These are phyloP conservation scores for Polyporus tsugae DNA, from an alignment of 1,284 basidiomycete species.

Conservation along the genomic window DNA sequence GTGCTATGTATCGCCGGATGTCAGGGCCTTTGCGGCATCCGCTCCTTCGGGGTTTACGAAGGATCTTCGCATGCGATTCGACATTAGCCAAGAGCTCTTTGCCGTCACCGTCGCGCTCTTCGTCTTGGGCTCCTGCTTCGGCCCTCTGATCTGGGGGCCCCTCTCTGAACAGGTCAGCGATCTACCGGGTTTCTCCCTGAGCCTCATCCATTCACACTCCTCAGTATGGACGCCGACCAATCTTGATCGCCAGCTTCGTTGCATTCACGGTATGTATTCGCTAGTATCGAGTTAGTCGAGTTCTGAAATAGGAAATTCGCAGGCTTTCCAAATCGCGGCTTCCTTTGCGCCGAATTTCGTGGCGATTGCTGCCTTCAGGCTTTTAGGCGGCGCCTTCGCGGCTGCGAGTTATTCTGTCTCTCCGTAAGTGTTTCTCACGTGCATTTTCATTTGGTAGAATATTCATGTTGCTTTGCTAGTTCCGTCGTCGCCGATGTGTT, in stretches of 20 bases:
- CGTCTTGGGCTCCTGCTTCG: slow-evolving; percentile 64
- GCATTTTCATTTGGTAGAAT: too few species aligned
- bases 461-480: background rate
- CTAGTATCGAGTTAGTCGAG: background rate
- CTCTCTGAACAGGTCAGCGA: slow-evolving; percentile 50
- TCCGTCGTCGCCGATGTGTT: slow-evolving; percentile 20
- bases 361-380: slow-evolving; percentile 63
- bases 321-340: slow-evolving; percentile 57
- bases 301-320: background rate
- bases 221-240: slow-evolving; percentile 46
- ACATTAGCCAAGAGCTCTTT: slow-evolving; percentile 61
- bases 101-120: slow-evolving; percentile 61
- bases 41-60: slow-evolving; percentile 60
- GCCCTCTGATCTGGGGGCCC: slow-evolving; percentile 56
- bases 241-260: slow-evolving; percentile 58
- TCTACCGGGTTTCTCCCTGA: background rate
- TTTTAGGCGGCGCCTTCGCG: slow-evolving; percentile 62
- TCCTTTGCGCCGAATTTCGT: slow-evolving; percentile 61
- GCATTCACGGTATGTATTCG: slow-evolving; percentile 50
- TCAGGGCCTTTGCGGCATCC: slow-evolving; percentile 66
- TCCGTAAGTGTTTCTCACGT: slow-evolving; percentile 15
- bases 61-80: slow-evolving; percentile 58
- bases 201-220: background rate
- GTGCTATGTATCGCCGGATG: background rate
- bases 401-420: slow-evolving; percentile 38